These are phyloP conservation scores for Pestalotiopsis sp. DNA, from an alignment of 2,329 filamentous ascomycete genomes.

Conservation along the genomic window DNA sequence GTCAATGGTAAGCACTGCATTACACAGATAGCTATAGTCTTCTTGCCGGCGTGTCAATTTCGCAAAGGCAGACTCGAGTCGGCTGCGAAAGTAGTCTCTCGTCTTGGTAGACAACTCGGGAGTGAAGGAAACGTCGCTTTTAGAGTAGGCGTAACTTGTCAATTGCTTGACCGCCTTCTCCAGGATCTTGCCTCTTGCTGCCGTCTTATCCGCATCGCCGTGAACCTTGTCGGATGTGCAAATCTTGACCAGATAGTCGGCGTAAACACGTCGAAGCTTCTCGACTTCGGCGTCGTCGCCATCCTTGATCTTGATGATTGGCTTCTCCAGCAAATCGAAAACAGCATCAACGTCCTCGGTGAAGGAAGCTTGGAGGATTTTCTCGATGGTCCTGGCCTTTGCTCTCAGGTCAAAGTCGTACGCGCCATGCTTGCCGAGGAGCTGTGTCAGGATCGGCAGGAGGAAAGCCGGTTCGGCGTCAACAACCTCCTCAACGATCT, in stretches of 20 bases:
- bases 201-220: conserved; percentile 25
- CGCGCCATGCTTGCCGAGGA: conserved; percentile 71
- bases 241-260: conserved; percentile 57
- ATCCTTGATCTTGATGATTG: conserved; percentile 34
- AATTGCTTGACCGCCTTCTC: conserved; percentile 53
- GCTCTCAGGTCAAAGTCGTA: conserved; percentile 86
- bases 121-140: conserved; percentile 39
- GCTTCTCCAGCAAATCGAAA: conserved; percentile 51
- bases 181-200: conserved; percentile 36
- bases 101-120: conserved; percentile 54
- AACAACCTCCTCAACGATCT: conserved; percentile 67
- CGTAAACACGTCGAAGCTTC: conserved; percentile 51
- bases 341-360: conserved; percentile 56
- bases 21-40: conserved; percentile 56
- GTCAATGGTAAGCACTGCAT: conserved; percentile 57
- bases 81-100: conserved; percentile 55
- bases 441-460: conserved; percentile 60
- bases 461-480: conserved; percentile 63
- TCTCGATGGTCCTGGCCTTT: conserved; percentile 82
- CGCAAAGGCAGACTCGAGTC: conserved; percentile 61
- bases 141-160: conserved; percentile 57
- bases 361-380: conserved; percentile 65
- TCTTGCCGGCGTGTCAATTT: conserved; percentile 57
- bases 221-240: conserved; percentile 41
- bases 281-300: conserved; percentile 37